Base-by-base conservation (phyloP, 1,284 basidiomycete genomes). In the Ganoderma meredithae region DNA sequence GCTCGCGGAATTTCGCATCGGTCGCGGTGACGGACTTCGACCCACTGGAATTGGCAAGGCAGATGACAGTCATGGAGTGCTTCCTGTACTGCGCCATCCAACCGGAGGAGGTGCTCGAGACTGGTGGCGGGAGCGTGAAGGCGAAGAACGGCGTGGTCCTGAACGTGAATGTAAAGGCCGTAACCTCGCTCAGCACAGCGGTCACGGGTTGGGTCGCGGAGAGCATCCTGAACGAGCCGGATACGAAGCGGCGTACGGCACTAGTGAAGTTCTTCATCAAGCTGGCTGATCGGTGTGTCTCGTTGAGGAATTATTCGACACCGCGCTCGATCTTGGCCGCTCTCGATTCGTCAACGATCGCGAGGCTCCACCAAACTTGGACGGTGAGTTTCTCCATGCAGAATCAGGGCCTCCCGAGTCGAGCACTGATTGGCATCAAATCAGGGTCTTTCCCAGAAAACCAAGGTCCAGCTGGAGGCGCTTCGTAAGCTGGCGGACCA, bases 171-270 rank as follows among this genome's bases (percentile, higher is more conserved):
- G 89, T 95, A 66, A 94, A 90, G 78, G 93, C 94, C 19, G 91
- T 98, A 72, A 94, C 93, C 64, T 92, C 92, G 17, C 83, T 98
- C 77, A 97, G 95, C 77, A 99, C 97, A 27, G 90, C 92, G 64
- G 91, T 96, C 72, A 99, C 96, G 1, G 95, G 96, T 7, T 99
- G 97, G 96, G 95, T 99, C 9, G 92, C 95, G 15, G 96, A 98
- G 81, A 92, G 92, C 72, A 96, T 99, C 72, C 80, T 99, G 62
- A 90, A 91, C 72, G 96, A 99, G 80, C 87, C 85, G 62, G 97
- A 99, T 80, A 86, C 91, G 72, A 97, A 97, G 88, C 95, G 92
- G 80, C 86, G 98, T 64, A 93, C 93, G 15, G 77, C 82, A 22
- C 80, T 97, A 73, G 87, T 99, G 77, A 98, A 98, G 81, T 98